Evolutionary conservation across 495 filamentous ascomycete genomes (phyloP), one percentile per base, ranked within the genome.

Genomic region (Penicillium arizonense): DNA sequence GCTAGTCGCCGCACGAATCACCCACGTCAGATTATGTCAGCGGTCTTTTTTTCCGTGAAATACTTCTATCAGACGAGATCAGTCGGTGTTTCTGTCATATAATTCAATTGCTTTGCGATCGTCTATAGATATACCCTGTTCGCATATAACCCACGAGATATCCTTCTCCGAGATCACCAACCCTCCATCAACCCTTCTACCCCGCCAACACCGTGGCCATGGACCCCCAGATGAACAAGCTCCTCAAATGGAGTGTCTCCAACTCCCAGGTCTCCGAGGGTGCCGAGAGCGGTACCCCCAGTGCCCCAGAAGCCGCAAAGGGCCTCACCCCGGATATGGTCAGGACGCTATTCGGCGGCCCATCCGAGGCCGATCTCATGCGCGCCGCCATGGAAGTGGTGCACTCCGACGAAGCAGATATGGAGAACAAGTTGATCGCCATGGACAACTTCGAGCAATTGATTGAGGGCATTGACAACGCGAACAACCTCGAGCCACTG

Each of bases 401-500:
- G 50, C 74, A 73, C 16, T 83, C 77, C 0, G 64, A 81, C 5
- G 82, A 90, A 57, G 63, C 84, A 30, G 76, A 82, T 6, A 76
- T 95, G 50, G 85, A 92, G 37, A 82, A 93, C 67, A 89, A 89
- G 69, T 65, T 96, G 34, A 84, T 83, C 42, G 95, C 95, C 28
- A 96, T 97, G 69, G 94, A 98, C 79, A 96, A 97, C 75, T 88
- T 97, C 45, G 91, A 97, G 74, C 87, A 95, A 66, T 75, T 97
- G 36, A 85, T 97, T 58, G 94, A 96, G 75, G 80, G 77, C 35
- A 81, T 97, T 53, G 94, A 98, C 75, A 98, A 97, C 71, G 91
- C 94, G 41, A 97, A 96, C 75, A 92, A 96, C 67, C 75, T 96
- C 47, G 85, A 84, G 41, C 79, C 80, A 6, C 73, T 96, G 13